Conservation (phyloP, 805 yeast genomes). For the Priceomyces fermenticarens region DNA sequence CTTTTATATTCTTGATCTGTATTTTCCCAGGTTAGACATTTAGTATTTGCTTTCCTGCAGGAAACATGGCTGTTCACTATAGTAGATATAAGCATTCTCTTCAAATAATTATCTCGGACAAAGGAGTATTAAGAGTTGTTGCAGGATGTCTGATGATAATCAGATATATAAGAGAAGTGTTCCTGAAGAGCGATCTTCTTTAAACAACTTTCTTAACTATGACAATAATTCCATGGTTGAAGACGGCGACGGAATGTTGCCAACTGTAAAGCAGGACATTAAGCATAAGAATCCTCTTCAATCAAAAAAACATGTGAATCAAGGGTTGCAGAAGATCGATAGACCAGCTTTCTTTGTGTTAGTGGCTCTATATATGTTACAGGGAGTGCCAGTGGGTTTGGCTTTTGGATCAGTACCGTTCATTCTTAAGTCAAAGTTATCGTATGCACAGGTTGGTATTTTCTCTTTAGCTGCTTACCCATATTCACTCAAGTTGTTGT, state of each 20-base stretch:
- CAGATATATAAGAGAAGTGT: slow-evolving; percentile 3
- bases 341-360: slow-evolving; percentile 72
- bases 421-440: slow-evolving; percentile 72
- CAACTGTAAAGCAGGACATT: slow-evolving; percentile 20
- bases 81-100: no score
- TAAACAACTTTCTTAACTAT: slow-evolving; percentile 14
- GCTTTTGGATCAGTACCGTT: slow-evolving; percentile 96
- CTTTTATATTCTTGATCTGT: no score
- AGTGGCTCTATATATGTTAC: slow-evolving; percentile 74
- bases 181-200: slow-evolving; percentile 6
- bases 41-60: no score
- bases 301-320: neutral
- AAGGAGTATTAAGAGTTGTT: neutral
- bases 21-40: no score
- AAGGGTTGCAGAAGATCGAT: slow-evolving; percentile 37
- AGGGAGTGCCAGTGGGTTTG: slow-evolving; percentile 95
- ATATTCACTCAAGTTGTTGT: slow-evolving; percentile 82
- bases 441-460: slow-evolving; percentile 86
- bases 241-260: slow-evolving; percentile 37
- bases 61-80: no score
- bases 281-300: slow-evolving; percentile 1
- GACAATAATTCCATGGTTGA: slow-evolving; percentile 24
- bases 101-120: no score
- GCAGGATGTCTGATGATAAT: slow-evolving; percentile 3
- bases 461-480: slow-evolving; percentile 94